Percentiles rank a stretch among this genome's conserved stretches.
Evolutionary conservation across 805 yeast species (phyloP).

Genomic region (Yamadazyma takamatsuzukensis): DNA sequence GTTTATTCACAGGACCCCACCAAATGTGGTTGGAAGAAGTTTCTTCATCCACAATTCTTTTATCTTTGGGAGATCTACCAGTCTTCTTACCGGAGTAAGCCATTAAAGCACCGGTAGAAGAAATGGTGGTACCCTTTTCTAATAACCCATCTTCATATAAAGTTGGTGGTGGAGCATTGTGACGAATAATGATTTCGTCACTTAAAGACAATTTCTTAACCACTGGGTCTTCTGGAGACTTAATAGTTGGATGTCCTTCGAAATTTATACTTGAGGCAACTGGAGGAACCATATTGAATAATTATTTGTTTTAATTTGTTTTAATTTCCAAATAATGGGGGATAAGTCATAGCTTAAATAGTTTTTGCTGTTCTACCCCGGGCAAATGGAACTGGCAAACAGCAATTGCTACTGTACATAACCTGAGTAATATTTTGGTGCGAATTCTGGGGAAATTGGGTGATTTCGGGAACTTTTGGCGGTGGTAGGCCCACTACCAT

Average conservation of each 20-base stretch:
- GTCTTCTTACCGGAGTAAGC: constrained; percentile 96
- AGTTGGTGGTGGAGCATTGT: constrained; percentile 90
- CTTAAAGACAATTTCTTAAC: constrained; percentile 44
- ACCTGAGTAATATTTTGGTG: background rate
- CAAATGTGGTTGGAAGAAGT: constrained; percentile 80
- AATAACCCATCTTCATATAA: constrained; percentile 91
- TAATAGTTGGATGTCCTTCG: constrained; percentile 37
- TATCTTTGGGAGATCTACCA: constrained; percentile 98
- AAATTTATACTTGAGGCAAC: constrained; percentile 43
- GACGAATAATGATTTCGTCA: constrained; percentile 67
- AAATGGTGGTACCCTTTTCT: constrained; percentile 87
- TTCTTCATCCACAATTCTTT: constrained; percentile 94
- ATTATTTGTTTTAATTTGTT: constrained; percentile 2
- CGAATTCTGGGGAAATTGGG: constrained; percentile 9
- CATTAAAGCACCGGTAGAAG: constrained; percentile 90
- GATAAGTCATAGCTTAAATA: constrained; percentile 9
- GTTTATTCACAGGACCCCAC: constrained; percentile 99
- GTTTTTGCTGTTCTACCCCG: constrained; percentile 9
- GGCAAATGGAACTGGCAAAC: constrained; percentile 9
- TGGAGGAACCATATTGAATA: constrained; percentile 37
- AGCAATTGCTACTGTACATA: background rate
- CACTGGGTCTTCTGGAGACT: constrained; percentile 37
- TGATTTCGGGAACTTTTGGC: constrained; percentile 4
- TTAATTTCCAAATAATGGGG: background rate
- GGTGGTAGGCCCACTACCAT: too few relatives aligned